Evolutionary conservation across 495 filamentous ascomycete genomes (phyloP).

Genomic region (Hypoxylon fragiforme): DNA sequence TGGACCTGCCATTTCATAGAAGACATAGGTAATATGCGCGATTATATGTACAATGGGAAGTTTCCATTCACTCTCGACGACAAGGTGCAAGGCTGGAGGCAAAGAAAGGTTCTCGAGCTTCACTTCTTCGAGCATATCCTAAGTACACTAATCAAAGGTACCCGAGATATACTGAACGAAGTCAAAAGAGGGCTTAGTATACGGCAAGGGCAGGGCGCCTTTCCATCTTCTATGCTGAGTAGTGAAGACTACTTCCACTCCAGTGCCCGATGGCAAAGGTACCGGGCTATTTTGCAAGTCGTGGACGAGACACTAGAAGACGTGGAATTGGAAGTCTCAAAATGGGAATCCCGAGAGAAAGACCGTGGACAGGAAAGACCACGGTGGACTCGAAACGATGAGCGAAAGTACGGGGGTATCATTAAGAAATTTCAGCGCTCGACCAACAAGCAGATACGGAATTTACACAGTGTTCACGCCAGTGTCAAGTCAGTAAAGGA

Average conservation of each 20-base stretch:
- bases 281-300: neutral
- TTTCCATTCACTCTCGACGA: neutral
- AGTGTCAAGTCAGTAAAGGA: neutral
- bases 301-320: neutral
- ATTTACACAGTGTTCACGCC: neutral
- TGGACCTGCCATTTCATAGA: neutral
- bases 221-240: neutral
- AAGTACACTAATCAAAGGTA: neutral
- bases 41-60: neutral
- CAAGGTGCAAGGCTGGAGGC: neutral
- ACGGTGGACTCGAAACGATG: neutral
- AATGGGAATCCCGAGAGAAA: neutral
- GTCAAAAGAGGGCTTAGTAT: neutral
- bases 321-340: neutral
- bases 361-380: neutral
- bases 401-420: neutral
- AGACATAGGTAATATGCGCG: neutral
- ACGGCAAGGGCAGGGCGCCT: neutral
- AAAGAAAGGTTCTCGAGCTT: neutral
- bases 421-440: neutral
- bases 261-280: neutral
- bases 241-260: neutral
- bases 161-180: neutral
- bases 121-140: neutral
- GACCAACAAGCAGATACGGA: neutral